A percentile compares a stretch with the other conserved stretches of the same genome.
These are phyloP conservation scores for Aspergillus melleus DNA, from an alignment of 2,329 filamentous ascomycete genomes.

Conservation along the genomic window DNA sequence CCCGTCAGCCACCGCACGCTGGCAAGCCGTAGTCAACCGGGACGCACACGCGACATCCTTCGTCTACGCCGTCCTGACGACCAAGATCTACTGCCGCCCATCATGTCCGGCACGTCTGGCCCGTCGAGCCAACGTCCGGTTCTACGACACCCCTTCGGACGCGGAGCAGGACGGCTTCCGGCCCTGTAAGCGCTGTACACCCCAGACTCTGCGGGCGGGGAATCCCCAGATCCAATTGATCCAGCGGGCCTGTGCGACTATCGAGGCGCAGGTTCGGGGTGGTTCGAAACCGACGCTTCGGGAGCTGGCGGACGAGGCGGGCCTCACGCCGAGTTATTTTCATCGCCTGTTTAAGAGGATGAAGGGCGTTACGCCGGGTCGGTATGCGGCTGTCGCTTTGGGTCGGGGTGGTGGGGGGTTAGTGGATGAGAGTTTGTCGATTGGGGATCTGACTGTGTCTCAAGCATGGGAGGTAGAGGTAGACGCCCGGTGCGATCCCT, in stretches of 20 bases:
- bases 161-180: constrained; percentile 54
- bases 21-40: constrained; percentile 48
- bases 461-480: background rate
- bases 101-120: constrained; percentile 60
- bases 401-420: background rate
- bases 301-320: constrained; percentile 49
- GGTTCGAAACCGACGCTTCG: constrained; percentile 42
- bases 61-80: constrained; percentile 58
- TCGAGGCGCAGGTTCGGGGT: constrained; percentile 22
- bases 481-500: background rate
- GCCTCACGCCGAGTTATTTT: constrained; percentile 54
- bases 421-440: background rate
- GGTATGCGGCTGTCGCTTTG: constrained; percentile 27
- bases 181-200: constrained; percentile 58
- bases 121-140: constrained; percentile 56
- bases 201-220: constrained; percentile 35
- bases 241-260: constrained; percentile 33
- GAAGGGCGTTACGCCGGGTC: constrained; percentile 52
- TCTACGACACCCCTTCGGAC: constrained; percentile 49
- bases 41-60: constrained; percentile 49
- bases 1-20: constrained; percentile 35
- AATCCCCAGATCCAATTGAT: constrained; percentile 36
- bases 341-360: constrained; percentile 57
- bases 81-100: constrained; percentile 58
- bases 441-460: background rate